A percentile compares a stretch with the other conserved stretches of the same genome.
These are phyloP conservation scores for Penicillium bialowiezense DNA, from an alignment of 495 filamentous ascomycete species.

Conservation along the genomic window DNA sequence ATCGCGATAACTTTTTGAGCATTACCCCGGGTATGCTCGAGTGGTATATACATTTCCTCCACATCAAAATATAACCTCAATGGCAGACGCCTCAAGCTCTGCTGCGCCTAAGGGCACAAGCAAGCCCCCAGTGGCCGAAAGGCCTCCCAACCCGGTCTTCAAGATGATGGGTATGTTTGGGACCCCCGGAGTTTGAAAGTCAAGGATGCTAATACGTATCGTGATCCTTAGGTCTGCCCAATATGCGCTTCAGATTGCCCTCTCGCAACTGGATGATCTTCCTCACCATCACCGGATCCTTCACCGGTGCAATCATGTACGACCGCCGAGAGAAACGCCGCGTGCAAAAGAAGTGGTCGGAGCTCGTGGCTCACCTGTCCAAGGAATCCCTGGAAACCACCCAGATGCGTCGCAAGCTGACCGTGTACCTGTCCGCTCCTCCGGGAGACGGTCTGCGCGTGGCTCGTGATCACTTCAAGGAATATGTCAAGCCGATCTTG, in stretches of 20 bases:
- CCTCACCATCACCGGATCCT: conserved; percentile 70
- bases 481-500: conserved; percentile 92
- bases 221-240: conserved; percentile 63
- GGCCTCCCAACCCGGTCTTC: conserved; percentile 62
- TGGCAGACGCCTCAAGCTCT: conserved; percentile 38
- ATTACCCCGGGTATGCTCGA: conserved; percentile 1
- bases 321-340: conserved; percentile 86
- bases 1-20: conserved; percentile 1
- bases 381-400: conserved; percentile 68
- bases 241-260: conserved; percentile 77
- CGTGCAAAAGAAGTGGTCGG: conserved; percentile 80
- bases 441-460: conserved; percentile 78
- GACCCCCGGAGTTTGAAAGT: neutral
- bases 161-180: conserved; percentile 65
- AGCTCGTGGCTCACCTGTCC: conserved; percentile 81
- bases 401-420: conserved; percentile 78
- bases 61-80: conserved; percentile 10
- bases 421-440: conserved; percentile 79
- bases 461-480: conserved; percentile 89
- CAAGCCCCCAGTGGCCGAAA: conserved; percentile 40
- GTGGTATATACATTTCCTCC: neutral
- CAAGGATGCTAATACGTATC: conserved; percentile 10
- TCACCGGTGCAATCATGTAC: conserved; percentile 76
- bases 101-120: conserved; percentile 26
- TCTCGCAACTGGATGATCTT: conserved; percentile 99